Conservation (phyloP, 805 yeast species). For the Candida vaughaniae region DNA sequence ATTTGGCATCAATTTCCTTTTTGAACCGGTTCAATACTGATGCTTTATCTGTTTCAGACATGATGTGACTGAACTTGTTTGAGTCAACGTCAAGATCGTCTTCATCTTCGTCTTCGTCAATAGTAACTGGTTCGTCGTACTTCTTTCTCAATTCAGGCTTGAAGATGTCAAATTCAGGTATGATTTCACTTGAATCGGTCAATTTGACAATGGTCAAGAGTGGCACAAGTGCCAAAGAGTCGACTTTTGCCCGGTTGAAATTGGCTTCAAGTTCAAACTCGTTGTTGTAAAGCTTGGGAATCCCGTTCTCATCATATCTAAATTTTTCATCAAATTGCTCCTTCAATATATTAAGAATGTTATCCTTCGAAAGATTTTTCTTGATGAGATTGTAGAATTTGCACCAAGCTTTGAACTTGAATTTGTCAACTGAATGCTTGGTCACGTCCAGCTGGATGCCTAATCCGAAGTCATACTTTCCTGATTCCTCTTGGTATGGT, state of each 20-base stretch:
- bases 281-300: conserved; percentile 80
- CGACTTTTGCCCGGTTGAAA: conserved; percentile 58
- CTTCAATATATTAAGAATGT: conserved; percentile 61
- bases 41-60: conserved; percentile 57
- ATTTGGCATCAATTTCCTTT: conserved; percentile 74
- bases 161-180: conserved; percentile 55
- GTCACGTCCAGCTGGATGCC: conserved; percentile 54
- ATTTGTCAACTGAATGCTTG: conserved; percentile 33
- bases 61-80: conserved; percentile 52
- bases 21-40: conserved; percentile 60
- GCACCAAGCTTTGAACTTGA: conserved; percentile 64
- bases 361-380: conserved; percentile 65
- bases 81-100: conserved; percentile 28
- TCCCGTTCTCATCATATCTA: conserved; percentile 76
- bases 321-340: conserved; percentile 81
- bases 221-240: conserved; percentile 59
- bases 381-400: conserved; percentile 56
- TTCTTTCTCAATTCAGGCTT: conserved; percentile 21
- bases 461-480: conserved; percentile 57
- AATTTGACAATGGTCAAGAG: conserved; percentile 55
- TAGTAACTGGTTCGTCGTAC: conserved; percentile 18
- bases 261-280: conserved; percentile 68
- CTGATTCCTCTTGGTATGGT: conserved; percentile 18
- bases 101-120: conserved; percentile 25
- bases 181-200: conserved; percentile 52